Conservation (phyloP, 371 early-diverging fungal species). For the Mucor saturninus region DNA sequence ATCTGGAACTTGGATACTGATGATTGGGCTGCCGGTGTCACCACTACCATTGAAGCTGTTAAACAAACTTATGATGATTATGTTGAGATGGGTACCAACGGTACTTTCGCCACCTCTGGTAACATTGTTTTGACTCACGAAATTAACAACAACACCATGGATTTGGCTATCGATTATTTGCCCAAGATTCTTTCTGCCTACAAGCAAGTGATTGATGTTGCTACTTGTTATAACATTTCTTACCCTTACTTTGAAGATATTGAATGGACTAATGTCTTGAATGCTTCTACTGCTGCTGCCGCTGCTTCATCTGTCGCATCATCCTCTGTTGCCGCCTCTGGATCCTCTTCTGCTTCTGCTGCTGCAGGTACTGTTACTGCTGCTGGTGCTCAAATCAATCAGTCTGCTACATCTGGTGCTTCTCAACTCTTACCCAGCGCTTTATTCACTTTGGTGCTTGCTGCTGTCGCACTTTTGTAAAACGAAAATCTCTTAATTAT, state of each 20-base stretch:
- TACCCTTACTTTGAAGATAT: constrained; percentile 50
- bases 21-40: constrained; percentile 47
- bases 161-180: constrained; percentile 42
- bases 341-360: constrained; percentile 10
- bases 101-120: constrained; percentile 43
- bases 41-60: constrained; percentile 32
- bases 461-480: too few relatives aligned
- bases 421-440: neutral
- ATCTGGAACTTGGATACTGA: constrained; percentile 55
- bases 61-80: constrained; percentile 39
- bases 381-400: neutral
- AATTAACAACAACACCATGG: constrained; percentile 56
- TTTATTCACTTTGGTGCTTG: neutral
- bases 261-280: constrained; percentile 28
- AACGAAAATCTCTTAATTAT: too few relatives aligned
- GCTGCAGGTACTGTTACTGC: neutral
- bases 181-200: constrained; percentile 42
- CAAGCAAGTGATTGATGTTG: constrained; percentile 50
- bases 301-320: constrained; percentile 13
- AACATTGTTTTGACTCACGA: constrained; percentile 57
- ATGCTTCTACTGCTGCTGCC: constrained; percentile 18
- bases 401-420: neutral
- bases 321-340: neutral
- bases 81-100: constrained; percentile 50
- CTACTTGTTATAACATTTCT: constrained; percentile 55